Conservation (phyloP, 2,329 filamentous ascomycete genomes). For the Cryphonectria parasitica region DNA sequence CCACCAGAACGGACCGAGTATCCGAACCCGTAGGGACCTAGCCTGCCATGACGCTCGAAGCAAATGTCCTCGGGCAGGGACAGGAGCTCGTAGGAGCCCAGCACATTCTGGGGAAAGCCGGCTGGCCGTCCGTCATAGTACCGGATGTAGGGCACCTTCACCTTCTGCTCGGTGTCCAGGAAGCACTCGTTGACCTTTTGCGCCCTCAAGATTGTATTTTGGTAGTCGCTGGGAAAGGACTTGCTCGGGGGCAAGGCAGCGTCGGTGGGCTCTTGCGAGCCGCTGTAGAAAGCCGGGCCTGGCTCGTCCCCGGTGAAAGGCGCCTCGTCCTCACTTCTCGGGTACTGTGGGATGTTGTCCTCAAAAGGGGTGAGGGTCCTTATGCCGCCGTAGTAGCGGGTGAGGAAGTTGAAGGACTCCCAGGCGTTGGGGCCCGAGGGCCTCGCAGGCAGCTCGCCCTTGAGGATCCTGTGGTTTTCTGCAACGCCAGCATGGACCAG, state of each 20-base stretch:
- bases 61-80: slow-evolving; percentile 83
- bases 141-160: slow-evolving; percentile 70
- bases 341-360: slow-evolving; percentile 81
- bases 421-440: slow-evolving; percentile 71
- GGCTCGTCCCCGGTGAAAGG: slow-evolving; percentile 43
- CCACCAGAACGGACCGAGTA: slow-evolving; percentile 81
- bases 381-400: slow-evolving; percentile 88
- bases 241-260: slow-evolving; percentile 50
- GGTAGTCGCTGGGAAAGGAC: slow-evolving; percentile 52
- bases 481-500: slow-evolving; percentile 74
- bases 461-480: slow-evolving; percentile 65
- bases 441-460: slow-evolving; percentile 61
- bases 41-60: slow-evolving; percentile 87
- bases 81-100: slow-evolving; percentile 85
- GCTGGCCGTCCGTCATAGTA: slow-evolving; percentile 78
- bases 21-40: slow-evolving; percentile 87
- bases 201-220: slow-evolving; percentile 41
- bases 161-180: slow-evolving; percentile 67
- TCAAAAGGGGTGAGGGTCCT: slow-evolving; percentile 67
- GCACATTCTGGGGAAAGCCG: slow-evolving; percentile 81
- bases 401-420: slow-evolving; percentile 85
- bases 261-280: slow-evolving; percentile 36
- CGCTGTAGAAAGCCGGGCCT: slow-evolving; percentile 30
- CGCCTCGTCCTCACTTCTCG: slow-evolving; percentile 64
- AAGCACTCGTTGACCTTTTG: slow-evolving; percentile 75